Base-by-base conservation (phyloP, 805 yeast genomes). In the Starmerella roubikii region DNA sequence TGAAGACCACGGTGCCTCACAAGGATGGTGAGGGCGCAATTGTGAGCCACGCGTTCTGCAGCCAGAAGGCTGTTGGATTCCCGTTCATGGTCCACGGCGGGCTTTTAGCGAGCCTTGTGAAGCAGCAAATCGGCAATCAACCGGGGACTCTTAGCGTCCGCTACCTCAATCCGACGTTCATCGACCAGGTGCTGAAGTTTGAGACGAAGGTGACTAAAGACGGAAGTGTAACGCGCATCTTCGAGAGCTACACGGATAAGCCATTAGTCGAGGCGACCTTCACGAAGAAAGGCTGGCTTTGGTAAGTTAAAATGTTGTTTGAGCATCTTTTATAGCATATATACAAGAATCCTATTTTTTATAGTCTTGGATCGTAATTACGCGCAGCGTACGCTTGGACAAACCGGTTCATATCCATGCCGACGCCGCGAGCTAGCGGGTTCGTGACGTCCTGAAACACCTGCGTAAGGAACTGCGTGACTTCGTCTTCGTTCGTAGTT, bases 31-130 rank as follows among this genome's bases (percentile, higher is more conserved):
- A 30, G 3, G 15, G 16, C 4, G 11, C 16, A 4, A 13, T 19
- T 0, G 66, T 80, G 1, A 69, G 83, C 0, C 67, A 84, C 5
- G 65, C 82, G 20, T 93, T 83, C 54, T 66, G 79, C 37, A 95
- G 96, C 0, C 73, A 77, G 53, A 70, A 69, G 44, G 57, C 85
- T 17, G 76, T 88, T 31, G 96, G 96, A 1, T 85, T 78, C 54
- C 96, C 95, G 2, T 77, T 82, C 50, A 60, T 86, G 16, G 69
- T 83, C 3, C 96, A 85, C 54, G 96, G 96, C 3, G 96, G 96
- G 0, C 71, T 86, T 22, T 55, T 85, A 23, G 93, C 86, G 6
- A 10, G 18, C 3, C n/a, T 30, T 5, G 11, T 30, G 24, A 30
- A 19, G 16, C 24, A 30, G 9, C 33, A 30, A 11, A 8, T 16